These are phyloP conservation scores for Nissolia schottii DNA, from an alignment of 306 rosid species.

Conservation along the genomic window DNA sequence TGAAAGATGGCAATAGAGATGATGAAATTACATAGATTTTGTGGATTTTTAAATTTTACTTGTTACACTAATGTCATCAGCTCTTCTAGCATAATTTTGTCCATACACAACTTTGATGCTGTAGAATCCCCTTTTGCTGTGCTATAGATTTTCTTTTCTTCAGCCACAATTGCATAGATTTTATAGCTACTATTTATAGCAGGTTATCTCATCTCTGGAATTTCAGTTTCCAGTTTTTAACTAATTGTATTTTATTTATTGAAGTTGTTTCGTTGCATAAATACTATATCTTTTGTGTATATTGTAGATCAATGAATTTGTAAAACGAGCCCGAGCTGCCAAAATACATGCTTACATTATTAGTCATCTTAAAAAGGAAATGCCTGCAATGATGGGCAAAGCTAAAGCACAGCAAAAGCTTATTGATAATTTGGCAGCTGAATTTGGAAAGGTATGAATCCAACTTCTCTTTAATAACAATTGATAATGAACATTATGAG, in stretches of 20 bases:
- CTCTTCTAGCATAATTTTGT: background rate
- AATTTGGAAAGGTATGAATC: slow-evolving; percentile 75
- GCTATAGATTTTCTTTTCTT: no score
- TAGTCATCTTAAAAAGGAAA: slow-evolving; percentile 79
- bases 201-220: background rate
- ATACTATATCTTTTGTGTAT: background rate
- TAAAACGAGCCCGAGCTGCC: slow-evolving; percentile 88
- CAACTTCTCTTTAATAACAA: background rate
- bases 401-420: slow-evolving; percentile 78
- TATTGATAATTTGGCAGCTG: slow-evolving; percentile 64
- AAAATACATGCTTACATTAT: slow-evolving; percentile 90
- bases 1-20: background rate
- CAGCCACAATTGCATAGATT: background rate
- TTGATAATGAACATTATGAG: background rate
- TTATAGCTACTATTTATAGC: background rate
- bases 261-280: background rate
- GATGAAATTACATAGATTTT: background rate
- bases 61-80: background rate
- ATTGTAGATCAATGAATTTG: slow-evolving; percentile 82
- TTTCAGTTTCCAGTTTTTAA: background rate
- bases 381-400: slow-evolving; percentile 89
- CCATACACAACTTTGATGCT: background rate
- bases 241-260: background rate
- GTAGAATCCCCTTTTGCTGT: background rate
- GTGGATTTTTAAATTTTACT: background rate